phyloP scores from a whole-genome alignment of 164 flowering plant species.

The Houttuynia cordata region DNA sequence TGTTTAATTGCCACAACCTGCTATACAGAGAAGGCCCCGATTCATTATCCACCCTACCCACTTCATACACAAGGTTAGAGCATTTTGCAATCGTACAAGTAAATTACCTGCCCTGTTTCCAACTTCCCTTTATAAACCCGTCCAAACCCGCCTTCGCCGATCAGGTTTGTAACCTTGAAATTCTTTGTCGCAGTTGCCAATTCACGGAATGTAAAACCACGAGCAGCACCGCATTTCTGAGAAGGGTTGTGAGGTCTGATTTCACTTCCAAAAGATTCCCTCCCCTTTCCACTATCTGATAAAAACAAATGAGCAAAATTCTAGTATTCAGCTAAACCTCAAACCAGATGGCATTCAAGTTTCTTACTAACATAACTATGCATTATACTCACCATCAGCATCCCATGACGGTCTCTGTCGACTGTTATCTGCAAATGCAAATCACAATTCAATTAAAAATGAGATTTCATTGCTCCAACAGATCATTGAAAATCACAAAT shows the following conservation, averaged over 20 bases:
- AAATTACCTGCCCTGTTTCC: slow-evolving; percentile 45
- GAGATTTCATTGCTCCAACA: background rate
- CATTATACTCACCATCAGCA: background rate
- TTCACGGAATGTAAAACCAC: slow-evolving; percentile 56
- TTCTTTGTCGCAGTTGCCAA: slow-evolving; percentile 55
- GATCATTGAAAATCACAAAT: no score
- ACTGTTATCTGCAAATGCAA: background rate
- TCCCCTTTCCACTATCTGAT: slow-evolving; percentile 21
- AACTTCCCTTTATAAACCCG: slow-evolving; percentile 65
- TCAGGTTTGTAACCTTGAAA: slow-evolving; percentile 46
- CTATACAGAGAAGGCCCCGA: background rate
- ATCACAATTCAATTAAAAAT: background rate
- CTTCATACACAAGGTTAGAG: background rate
- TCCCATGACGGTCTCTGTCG: background rate
- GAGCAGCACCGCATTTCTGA: slow-evolving; percentile 20
- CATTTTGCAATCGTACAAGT: background rate
- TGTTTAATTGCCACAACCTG: slow-evolving; percentile 68
- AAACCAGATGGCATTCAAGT: no score
- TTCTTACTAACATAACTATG: no score
- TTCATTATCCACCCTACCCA: background rate
- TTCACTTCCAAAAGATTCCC: slow-evolving; percentile 4
- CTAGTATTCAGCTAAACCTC: background rate
- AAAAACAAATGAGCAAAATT: slow-evolving; percentile 1
- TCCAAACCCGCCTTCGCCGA: slow-evolving; percentile 92
- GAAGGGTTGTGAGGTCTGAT: slow-evolving; percentile 8